Evolutionary conservation across 164 flowering plant species (phyloP).

Genomic region (Stephania cephalantha): DNA sequence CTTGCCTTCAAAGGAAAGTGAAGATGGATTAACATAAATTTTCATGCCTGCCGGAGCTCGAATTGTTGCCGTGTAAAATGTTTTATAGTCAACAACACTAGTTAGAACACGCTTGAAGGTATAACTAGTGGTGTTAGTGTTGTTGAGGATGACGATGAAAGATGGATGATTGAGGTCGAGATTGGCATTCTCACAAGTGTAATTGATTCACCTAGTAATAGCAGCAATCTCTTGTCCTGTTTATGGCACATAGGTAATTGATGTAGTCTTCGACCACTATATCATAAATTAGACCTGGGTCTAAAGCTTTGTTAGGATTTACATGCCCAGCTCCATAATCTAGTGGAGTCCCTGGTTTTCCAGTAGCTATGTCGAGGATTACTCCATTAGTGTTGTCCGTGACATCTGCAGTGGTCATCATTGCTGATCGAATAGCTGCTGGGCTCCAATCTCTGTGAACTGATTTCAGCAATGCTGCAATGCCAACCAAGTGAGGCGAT

Average conservation of each 20-base stretch:
- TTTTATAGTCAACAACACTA: slow-evolving; percentile 9
- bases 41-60: slow-evolving; percentile 14
- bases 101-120: slow-evolving; percentile 21
- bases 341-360: slow-evolving; percentile 23
- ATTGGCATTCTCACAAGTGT: slow-evolving; percentile 18
- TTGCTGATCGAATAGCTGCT: slow-evolving; percentile 13
- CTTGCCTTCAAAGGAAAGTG: slow-evolving; percentile 7
- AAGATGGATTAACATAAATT: slow-evolving; percentile 8
- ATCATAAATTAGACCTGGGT: slow-evolving; percentile 42
- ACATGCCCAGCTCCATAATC: slow-evolving; percentile 38
- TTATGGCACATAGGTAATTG: slow-evolving; percentile 27
- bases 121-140: slow-evolving; percentile 15
- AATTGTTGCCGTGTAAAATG: slow-evolving; percentile 14
- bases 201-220: slow-evolving; percentile 19
- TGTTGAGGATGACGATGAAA: slow-evolving; percentile 21
- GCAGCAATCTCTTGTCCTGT: slow-evolving; percentile 18
- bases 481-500: slow-evolving; percentile 8
- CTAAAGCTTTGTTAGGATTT: slow-evolving; percentile 35
- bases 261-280: slow-evolving; percentile 21
- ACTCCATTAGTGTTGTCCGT: slow-evolving; percentile 11
- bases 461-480: slow-evolving; percentile 11
- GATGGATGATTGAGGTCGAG: slow-evolving; percentile 30
- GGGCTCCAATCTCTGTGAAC: slow-evolving; percentile 11
- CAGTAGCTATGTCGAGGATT: slow-evolving; percentile 15
- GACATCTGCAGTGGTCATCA: slow-evolving; percentile 16